These are phyloP conservation scores for Plenodomus lindquistii DNA, from an alignment of 2,329 filamentous ascomycete genomes.

Conservation along the genomic window DNA sequence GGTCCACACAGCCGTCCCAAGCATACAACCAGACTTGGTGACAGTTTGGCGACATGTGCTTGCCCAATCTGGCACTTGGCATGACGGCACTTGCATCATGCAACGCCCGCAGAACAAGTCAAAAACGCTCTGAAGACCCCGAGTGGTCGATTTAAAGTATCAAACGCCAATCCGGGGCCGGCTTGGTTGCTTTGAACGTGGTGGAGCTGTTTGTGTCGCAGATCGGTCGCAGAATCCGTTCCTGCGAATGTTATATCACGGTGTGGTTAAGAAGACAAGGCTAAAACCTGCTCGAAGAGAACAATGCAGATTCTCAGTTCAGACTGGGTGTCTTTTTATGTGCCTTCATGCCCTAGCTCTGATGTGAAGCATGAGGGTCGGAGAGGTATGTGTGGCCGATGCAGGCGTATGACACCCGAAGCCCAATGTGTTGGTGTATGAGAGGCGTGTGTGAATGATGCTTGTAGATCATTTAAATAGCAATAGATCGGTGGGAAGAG, in stretches of 20 bases:
- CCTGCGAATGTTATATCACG: conserved; percentile 2
- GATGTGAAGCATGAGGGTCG: too few species aligned
- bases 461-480: too few species aligned
- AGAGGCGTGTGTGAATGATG: too few species aligned
- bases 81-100: conserved; percentile 17
- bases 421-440: too few species aligned
- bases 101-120: conserved; percentile 18
- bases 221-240: conserved; percentile 15
- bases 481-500: too few species aligned
- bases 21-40: background rate
- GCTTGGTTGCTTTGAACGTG: conserved; percentile 6
- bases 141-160: conserved; percentile 5
- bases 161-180: conserved; percentile 13
- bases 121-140: conserved; percentile 4
- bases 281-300: too few species aligned
- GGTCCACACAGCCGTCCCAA: background rate
- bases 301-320: too few species aligned
- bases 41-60: conserved; percentile 9
- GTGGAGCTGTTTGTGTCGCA: conserved; percentile 15
- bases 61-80: conserved; percentile 3
- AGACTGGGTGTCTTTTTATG: too few species aligned
- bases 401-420: too few species aligned
- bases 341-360: too few species aligned
- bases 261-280: background rate
- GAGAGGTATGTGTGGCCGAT: too few species aligned